These are phyloP conservation scores for Camellia granthamiana DNA, from an alignment of 148 eudicot species.

Conservation along the genomic window DNA sequence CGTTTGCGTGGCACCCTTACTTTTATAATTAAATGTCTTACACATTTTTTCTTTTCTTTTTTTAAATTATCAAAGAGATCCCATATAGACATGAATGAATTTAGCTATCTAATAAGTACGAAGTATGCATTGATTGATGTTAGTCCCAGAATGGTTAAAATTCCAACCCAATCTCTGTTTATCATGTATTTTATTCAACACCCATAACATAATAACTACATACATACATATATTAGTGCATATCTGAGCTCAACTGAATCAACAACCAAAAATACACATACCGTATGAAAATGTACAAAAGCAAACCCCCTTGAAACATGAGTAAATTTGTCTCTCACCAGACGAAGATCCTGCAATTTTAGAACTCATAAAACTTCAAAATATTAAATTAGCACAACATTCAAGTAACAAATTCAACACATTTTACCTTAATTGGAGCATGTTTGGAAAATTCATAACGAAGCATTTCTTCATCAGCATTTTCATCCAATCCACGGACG, in stretches of 20 bases:
- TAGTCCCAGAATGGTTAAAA: background rate
- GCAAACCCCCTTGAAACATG: constrained; percentile 98
- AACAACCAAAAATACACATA: constrained; percentile 29
- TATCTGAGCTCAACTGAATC: background rate
- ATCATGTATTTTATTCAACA: background rate
- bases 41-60: no score
- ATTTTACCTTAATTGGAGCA: constrained; percentile 83
- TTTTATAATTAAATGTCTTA: background rate
- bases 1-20: background rate
- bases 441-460: constrained; percentile 98
- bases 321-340: constrained; percentile 95
- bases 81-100: background rate
- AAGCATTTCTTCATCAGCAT: constrained; percentile 99
- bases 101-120: background rate
- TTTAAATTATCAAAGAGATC: background rate
- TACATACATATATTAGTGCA: background rate
- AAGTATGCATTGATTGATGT: background rate
- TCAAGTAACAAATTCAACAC: constrained; percentile 9
- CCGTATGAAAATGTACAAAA: constrained; percentile 84
- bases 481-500: constrained; percentile 97
- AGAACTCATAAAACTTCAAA: background rate
- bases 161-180: background rate
- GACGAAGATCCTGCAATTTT: constrained; percentile 85
- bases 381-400: background rate
- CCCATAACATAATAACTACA: background rate